Percentiles rank a stretch among this genome's conserved stretches.
Evolutionary conservation across 139 green algal species (phyloP).

Genomic region (Picochlorum sp.): DNA sequence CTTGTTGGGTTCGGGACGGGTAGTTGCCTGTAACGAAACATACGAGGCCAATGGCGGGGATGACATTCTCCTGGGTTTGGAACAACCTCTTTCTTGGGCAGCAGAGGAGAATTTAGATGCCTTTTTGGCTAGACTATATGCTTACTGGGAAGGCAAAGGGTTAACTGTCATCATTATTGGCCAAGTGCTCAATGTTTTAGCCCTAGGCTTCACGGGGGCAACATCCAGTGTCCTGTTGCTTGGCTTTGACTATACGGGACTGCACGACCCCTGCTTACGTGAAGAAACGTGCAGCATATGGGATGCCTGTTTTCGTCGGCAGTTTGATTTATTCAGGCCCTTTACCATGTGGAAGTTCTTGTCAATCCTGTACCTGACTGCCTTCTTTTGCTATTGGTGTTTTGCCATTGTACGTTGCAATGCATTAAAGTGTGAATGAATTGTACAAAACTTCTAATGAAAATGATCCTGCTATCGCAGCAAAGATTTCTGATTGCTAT

Average conservation of each 20-base stretch:
- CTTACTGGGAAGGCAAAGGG: constrained; percentile 73
- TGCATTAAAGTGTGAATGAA: no score
- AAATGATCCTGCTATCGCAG: no score
- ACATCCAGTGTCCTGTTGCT: constrained; percentile 82
- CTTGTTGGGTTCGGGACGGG: no score
- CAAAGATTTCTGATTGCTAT: no score
- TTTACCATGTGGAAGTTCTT: constrained; percentile 34
- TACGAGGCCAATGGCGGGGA: no score
- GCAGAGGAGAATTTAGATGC: constrained; percentile 67
- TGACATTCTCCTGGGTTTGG: neutral
- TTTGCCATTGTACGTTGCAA: no score
- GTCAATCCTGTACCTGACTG: constrained; percentile 55
- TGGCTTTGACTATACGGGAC: constrained; percentile 66
- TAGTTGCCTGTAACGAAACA: no score
- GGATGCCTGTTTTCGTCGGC: constrained; percentile 29
- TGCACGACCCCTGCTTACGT: constrained; percentile 33
- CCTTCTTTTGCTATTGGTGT: constrained; percentile 47
- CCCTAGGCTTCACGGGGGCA: constrained; percentile 81
- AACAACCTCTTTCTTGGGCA: constrained; percentile 51
- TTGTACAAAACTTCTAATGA: no score
- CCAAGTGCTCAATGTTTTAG: constrained; percentile 69
- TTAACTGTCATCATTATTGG: constrained; percentile 48
- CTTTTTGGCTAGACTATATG: constrained; percentile 74
- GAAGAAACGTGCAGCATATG: constrained; percentile 57
- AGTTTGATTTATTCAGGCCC: constrained; percentile 9